Evolutionary conservation across 78 protist species (phyloP), one percentile per base, ranked within the genome.

Genomic region (Guillardia theta): DNA sequence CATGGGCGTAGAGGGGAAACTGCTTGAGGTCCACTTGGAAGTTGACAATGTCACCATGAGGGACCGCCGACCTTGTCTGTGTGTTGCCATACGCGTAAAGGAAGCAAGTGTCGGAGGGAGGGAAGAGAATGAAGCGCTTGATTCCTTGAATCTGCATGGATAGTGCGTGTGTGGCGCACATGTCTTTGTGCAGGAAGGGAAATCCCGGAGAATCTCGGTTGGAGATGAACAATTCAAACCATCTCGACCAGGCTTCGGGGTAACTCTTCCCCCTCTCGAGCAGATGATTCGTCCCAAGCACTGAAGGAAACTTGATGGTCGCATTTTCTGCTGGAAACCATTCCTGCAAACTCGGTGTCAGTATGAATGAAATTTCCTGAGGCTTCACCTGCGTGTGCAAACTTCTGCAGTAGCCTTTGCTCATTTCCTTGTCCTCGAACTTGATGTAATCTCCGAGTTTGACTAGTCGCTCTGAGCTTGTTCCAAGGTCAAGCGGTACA

Each of bases 101-200:
- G 24, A 44, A 78, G 37, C 18, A 22, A 8, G 50, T 0, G 90
- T 78, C 90, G 48, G 45, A 37, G 24, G 90, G 90, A 1, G 90
- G 90, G 90, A 78, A 78, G 50, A 78, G 90, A 48, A 78, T 30
- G 48, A 78, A 78, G 0, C 90, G 90, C 90, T 78, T 78, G 48
- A 78, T 78, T 19, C 90, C 90, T 43, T 78, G 50, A 19, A 78
- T 30, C 48, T 78, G 90, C 90, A 78, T 78, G 44, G 50, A 43
- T 18, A 78, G 22, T 10, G 90, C 90, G 48, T 78, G 90, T 5
- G 90, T 78, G 18, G 50, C 48, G 50, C 90, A 78, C 90, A 78
- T 78, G 48, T 78, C 90, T 37, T 43, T 18, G 9, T 78, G 90
- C 45, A 78, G 90, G 48, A 78, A 78, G 10, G 90, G 90, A 43